These are phyloP conservation scores for Jamesozyma hellenica DNA, from an alignment of 805 yeast genomes.

Conservation along the genomic window DNA sequence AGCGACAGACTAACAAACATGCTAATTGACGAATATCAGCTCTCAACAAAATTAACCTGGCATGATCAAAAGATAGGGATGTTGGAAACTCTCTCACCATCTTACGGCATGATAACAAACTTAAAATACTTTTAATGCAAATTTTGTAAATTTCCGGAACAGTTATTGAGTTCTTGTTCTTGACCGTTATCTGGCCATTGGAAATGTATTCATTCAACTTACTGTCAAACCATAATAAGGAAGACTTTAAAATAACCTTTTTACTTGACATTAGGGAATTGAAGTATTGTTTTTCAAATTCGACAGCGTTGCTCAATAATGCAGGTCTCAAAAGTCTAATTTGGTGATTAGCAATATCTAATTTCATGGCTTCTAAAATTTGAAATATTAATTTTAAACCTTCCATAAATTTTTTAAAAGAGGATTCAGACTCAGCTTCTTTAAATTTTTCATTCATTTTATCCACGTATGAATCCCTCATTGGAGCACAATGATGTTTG, in stretches of 20 bases:
- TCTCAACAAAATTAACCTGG: slow-evolving; percentile 63
- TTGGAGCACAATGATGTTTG: slow-evolving; percentile 89
- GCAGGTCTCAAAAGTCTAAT: slow-evolving; percentile 77
- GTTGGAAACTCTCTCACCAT: slow-evolving; percentile 78
- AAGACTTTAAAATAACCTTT: slow-evolving; percentile 49
- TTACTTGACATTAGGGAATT: slow-evolving; percentile 34
- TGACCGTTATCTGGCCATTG: slow-evolving; percentile 2
- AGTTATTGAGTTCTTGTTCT: slow-evolving; percentile 7
- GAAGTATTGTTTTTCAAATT: slow-evolving; percentile 81
- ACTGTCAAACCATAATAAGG: slow-evolving; percentile 54
- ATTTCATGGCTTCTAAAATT: slow-evolving; percentile 85
- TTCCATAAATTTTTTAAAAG: slow-evolving; percentile 49
- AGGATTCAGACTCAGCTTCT: slow-evolving; percentile 33
- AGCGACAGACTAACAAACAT: slow-evolving; percentile 64
- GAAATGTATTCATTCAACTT: slow-evolving; percentile 20
- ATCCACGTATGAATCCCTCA: slow-evolving; percentile 85
- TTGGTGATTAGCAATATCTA: slow-evolving; percentile 92
- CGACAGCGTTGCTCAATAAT: slow-evolving; percentile 75
- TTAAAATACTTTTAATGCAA: slow-evolving; percentile 45
- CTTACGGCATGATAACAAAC: slow-evolving; percentile 63
- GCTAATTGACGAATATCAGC: slow-evolving; percentile 82
- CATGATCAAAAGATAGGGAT: slow-evolving; percentile 73
- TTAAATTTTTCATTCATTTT: slow-evolving; percentile 59
- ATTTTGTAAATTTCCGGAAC: slow-evolving; percentile 30
- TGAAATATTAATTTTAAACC: slow-evolving; percentile 72